These are phyloP conservation scores for Gaeumannomyces tritici DNA, from an alignment of 2,329 filamentous ascomycete species.

Conservation along the genomic window DNA sequence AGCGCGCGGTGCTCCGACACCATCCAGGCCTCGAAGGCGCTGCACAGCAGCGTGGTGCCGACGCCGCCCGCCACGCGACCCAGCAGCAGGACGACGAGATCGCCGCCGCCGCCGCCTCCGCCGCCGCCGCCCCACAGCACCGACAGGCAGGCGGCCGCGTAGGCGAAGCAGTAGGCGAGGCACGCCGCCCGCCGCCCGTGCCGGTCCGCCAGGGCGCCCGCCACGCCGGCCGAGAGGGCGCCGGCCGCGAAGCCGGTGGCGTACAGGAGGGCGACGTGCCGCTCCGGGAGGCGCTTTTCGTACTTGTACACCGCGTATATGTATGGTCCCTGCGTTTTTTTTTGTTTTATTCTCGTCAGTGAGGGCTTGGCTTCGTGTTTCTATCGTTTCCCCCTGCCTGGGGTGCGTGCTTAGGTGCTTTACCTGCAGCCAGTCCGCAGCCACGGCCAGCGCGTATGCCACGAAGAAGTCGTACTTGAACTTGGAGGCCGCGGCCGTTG, in stretches of 20 bases:
- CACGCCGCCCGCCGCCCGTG: slow-evolving; percentile 41
- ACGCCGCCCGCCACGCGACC: slow-evolving; percentile 44
- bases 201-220: slow-evolving; percentile 27
- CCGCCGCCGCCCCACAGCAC: slow-evolving; percentile 34
- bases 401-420: neutral
- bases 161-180: slow-evolving; percentile 42
- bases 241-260: slow-evolving; percentile 38
- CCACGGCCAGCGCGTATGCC: slow-evolving; percentile 20
- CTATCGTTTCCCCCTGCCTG: neutral
- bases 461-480: slow-evolving; percentile 15
- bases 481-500: slow-evolving; percentile 3
- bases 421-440: slow-evolving; percentile 24
- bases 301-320: slow-evolving; percentile 44
- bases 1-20: slow-evolving; percentile 43
- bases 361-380: neutral
- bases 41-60: slow-evolving; percentile 46
- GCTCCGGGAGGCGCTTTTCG: slow-evolving; percentile 34
- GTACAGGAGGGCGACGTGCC: slow-evolving; percentile 33
- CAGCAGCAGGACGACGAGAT: slow-evolving; percentile 35
- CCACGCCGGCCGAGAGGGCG: slow-evolving; percentile 31
- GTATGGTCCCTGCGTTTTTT: slow-evolving; percentile 27
- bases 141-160: slow-evolving; percentile 40
- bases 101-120: too few relatives aligned
- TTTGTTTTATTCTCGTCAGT: neutral
- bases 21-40: slow-evolving; percentile 51